Percentiles rank a stretch among this genome's conserved stretches.
Conservation (phyloP, 345 rosid genomes). For the Eucalyptus curtisii region DNA sequence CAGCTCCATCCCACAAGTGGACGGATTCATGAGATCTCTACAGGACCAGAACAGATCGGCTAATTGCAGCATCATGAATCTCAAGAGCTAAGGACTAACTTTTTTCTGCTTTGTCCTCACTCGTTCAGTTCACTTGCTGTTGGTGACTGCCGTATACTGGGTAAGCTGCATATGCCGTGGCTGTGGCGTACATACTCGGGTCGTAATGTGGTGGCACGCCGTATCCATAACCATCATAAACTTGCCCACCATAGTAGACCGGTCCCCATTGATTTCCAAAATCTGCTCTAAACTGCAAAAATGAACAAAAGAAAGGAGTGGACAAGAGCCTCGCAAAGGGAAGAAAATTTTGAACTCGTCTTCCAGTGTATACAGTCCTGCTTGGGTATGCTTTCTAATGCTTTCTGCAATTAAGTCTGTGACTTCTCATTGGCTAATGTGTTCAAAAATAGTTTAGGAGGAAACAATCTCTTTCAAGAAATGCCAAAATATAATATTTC, state of each 20-base stretch:
- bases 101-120: neutral
- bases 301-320: neutral
- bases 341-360: neutral
- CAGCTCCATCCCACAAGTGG: slow-evolving; percentile 42
- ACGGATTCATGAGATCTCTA: slow-evolving; percentile 13
- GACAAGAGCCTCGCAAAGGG: neutral
- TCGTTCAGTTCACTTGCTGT: slow-evolving; percentile 81
- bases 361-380: neutral
- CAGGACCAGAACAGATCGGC: slow-evolving; percentile 2
- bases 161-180: slow-evolving; percentile 59
- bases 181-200: slow-evolving; percentile 59
- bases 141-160: slow-evolving; percentile 76
- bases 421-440: neutral
- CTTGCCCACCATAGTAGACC: slow-evolving; percentile 65
- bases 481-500: neutral
- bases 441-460: neutral
- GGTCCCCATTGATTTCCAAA: slow-evolving; percentile 78
- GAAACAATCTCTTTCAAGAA: neutral
- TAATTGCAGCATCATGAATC: neutral
- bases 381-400: neutral
- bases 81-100: neutral
- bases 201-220: slow-evolving; percentile 62
- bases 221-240: slow-evolving; percentile 82
- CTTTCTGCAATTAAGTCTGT: neutral
- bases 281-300: slow-evolving; percentile 50